These are phyloP conservation scores for Colletotrichum noveboracense DNA, from an alignment of 2,329 filamentous ascomycete species.

Conservation along the genomic window DNA sequence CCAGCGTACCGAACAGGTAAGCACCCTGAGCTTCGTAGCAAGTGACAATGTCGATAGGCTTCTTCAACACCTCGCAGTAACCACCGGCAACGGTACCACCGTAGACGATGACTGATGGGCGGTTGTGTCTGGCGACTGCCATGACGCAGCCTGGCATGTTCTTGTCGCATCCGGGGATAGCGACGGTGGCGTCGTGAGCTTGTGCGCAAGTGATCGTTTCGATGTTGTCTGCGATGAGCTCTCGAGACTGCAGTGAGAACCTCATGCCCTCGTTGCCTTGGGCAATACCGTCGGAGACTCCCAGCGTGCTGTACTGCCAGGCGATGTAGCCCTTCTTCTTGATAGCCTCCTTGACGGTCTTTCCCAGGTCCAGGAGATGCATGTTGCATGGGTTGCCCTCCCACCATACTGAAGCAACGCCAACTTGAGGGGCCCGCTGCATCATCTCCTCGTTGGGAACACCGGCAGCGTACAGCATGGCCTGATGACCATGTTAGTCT, in stretches of 20 bases:
- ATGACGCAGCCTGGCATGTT: constrained; percentile 96
- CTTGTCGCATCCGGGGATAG: constrained; percentile 94
- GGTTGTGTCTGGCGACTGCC: constrained; percentile 91
- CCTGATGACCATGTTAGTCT: constrained; percentile 50
- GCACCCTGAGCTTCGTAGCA: constrained; percentile 90
- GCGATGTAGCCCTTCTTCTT: constrained; percentile 87
- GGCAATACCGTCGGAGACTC: constrained; percentile 88
- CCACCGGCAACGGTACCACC: constrained; percentile 90
- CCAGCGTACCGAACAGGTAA: constrained; percentile 73
- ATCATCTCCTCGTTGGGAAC: constrained; percentile 84
- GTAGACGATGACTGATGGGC: constrained; percentile 94
- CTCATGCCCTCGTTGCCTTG: constrained; percentile 97
- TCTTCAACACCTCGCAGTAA: constrained; percentile 75
- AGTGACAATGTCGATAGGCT: constrained; percentile 84
- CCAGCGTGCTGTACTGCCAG: constrained; percentile 94
- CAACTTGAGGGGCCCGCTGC: constrained; percentile 90
- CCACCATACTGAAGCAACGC: constrained; percentile 94
- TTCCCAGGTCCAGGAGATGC: constrained; percentile 77
- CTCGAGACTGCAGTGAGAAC: constrained; percentile 87
- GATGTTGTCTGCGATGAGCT: constrained; percentile 93
- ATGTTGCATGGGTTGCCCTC: constrained; percentile 92
- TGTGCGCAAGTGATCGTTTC: constrained; percentile 93
- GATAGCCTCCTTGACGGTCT: constrained; percentile 83
- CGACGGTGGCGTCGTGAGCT: constrained; percentile 90
- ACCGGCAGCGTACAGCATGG: constrained; percentile 94